These are phyloP conservation scores for Fusarium sacchari DNA, from an alignment of 2,329 filamentous ascomycete genomes.

Conservation along the genomic window DNA sequence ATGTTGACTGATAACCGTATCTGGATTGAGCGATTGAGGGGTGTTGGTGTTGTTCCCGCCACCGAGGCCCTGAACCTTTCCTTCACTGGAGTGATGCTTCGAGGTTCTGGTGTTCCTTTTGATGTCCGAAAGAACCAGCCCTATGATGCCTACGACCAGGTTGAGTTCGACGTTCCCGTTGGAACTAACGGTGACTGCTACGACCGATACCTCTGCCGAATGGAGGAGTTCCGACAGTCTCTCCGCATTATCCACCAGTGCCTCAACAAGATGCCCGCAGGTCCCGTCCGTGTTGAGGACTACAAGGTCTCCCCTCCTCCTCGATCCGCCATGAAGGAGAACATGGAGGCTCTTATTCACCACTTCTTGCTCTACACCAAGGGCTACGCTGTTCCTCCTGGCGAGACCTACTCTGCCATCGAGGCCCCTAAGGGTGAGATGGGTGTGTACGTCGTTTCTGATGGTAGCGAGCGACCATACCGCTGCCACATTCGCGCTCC, in stretches of 20 bases:
- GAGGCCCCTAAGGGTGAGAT: constrained; percentile 99
- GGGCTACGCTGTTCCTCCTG: constrained; percentile 95
- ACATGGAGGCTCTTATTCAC: constrained; percentile 99
- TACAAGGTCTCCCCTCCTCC: constrained; percentile 98
- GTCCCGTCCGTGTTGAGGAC: constrained; percentile 94
- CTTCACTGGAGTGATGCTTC: constrained; percentile 97
- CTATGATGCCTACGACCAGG: constrained; percentile 97
- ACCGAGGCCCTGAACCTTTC: constrained; percentile 96
- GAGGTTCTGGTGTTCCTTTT: constrained; percentile 94
- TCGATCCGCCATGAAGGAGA: constrained; percentile 99
- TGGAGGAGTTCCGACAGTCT: constrained; percentile 99
- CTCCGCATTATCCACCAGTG: constrained; percentile 99
- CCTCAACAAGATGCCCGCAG: constrained; percentile 97
- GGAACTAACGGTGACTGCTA: constrained; percentile 98
- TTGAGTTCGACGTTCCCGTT: constrained; percentile 98
- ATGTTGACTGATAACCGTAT: constrained; percentile 99
- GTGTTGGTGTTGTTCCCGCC: constrained; percentile 89
- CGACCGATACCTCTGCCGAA: constrained; percentile 97
- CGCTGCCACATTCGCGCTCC: constrained; percentile 97
- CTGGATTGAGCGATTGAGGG: constrained; percentile 94
- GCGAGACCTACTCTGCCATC: constrained; percentile 97
- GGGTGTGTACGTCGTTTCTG: constrained; percentile 96
- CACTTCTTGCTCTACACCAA: constrained; percentile 99
- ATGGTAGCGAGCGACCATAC: constrained; percentile 96
- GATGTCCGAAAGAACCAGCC: constrained; percentile 97